Percentiles rank a stretch among this genome's conserved stretches.
Conservation (phyloP, 2,329 filamentous ascomycete genomes). For the Coleophoma crateriformis region DNA sequence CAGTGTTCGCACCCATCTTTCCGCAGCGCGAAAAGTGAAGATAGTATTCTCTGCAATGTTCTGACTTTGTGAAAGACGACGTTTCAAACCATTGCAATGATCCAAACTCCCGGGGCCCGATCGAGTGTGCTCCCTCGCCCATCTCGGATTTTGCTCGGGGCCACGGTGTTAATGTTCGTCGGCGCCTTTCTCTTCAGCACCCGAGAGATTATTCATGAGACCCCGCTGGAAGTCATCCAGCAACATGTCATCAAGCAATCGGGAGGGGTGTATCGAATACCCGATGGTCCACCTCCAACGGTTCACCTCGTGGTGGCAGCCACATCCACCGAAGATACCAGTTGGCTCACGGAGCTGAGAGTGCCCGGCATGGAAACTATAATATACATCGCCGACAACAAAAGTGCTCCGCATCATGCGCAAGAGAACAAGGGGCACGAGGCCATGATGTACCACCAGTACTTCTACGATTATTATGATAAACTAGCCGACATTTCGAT, state of each 20-base stretch:
- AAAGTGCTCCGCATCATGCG: slow-evolving; percentile 34
- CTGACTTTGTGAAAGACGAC: neutral
- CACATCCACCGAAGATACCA: slow-evolving; percentile 9
- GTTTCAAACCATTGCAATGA: neutral
- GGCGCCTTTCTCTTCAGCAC: slow-evolving; percentile 1
- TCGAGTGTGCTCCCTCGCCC: slow-evolving; percentile 4
- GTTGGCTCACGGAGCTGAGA: slow-evolving; percentile 11
- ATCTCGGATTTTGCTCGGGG: slow-evolving; percentile 5
- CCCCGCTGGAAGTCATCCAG: slow-evolving; percentile 6
- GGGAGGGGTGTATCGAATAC: slow-evolving; percentile 8
- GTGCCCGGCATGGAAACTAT: slow-evolving; percentile 22
- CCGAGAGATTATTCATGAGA: neutral
- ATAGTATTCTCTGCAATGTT: neutral
- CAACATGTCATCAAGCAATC: slow-evolving; percentile 10
- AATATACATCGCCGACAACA: slow-evolving; percentile 19
- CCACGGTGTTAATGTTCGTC: slow-evolving; percentile 4
- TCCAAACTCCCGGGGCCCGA: neutral
- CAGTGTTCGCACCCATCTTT: no score
- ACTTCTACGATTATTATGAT: slow-evolving; percentile 56
- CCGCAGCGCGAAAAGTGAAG: no score
- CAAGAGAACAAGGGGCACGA: slow-evolving; percentile 37
- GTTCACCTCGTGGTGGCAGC: slow-evolving; percentile 15
- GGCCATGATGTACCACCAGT: slow-evolving; percentile 35
- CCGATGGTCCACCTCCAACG: slow-evolving; percentile 7
- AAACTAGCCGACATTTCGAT: slow-evolving; percentile 29